Percentiles rank a stretch among this genome's conserved stretches.
Evolutionary conservation across 768 basidiomycete species (phyloP).

Genomic region (Suillus tomentosus): DNA sequence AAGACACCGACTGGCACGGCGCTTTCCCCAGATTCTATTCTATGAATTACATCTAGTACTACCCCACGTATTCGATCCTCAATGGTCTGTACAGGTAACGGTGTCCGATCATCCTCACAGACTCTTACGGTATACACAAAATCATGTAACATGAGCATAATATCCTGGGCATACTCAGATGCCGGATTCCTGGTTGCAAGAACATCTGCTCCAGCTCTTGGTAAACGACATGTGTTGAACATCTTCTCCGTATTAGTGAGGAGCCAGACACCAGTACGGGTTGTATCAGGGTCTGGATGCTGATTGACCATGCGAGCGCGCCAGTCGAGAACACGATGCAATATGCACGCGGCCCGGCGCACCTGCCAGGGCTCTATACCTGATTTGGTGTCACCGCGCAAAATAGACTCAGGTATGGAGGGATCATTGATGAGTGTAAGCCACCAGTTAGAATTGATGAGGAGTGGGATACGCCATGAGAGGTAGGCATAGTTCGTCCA

Average conservation of each 20-base stretch:
- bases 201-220: constrained; percentile 63
- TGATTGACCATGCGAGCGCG: constrained; percentile 67
- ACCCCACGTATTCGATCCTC: constrained; percentile 48
- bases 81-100: constrained; percentile 41
- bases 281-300: constrained; percentile 68
- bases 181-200: constrained; percentile 51
- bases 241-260: constrained; percentile 55
- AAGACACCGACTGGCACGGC: constrained; percentile 68
- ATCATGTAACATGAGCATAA: constrained; percentile 73
- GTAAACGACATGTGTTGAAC: constrained; percentile 82
- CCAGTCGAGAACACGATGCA: constrained; percentile 71
- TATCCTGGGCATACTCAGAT: constrained; percentile 34
- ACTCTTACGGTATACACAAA: constrained; percentile 81
- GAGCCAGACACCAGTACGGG: constrained; percentile 77
- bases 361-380: constrained; percentile 81
- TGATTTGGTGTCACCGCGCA: constrained; percentile 26
- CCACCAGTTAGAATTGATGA: constrained; percentile 98
- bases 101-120: constrained; percentile 42
- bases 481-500: constrained; percentile 90
- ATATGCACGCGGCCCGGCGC: constrained; percentile 80
- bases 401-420: constrained; percentile 48
- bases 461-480: constrained; percentile 81
- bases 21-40: constrained; percentile 52
- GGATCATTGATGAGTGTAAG: constrained; percentile 79
- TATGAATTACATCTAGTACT: constrained; percentile 57